Base-by-base conservation (phyloP, 1,139 yeast genomes). In the Pichiaceae sp. region DNA sequence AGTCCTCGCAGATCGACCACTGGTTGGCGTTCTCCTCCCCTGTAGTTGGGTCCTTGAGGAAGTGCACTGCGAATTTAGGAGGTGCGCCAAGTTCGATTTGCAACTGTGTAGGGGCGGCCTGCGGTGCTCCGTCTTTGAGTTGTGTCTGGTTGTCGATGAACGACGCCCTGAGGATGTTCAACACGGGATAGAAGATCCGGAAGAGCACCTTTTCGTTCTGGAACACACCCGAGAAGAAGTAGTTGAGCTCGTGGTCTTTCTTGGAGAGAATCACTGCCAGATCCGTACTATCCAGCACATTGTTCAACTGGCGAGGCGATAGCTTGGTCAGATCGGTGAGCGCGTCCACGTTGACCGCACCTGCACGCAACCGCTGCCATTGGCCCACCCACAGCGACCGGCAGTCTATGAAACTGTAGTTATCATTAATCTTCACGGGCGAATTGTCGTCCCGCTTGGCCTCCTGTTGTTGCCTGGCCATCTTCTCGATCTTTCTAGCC, bases 1-100 rank as follows among this genome's bases (percentile, higher is more conserved):
- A 82, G 57, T 82, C 93, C 42, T 81, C 91, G 57, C 91, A 81
- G 20, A 80, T 76, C 2, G 83, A 76, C 93, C 93, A 82, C 50
- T 79, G 86, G 53, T 81, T 80, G 29, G 71, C 59, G 43, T 66
- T 64, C 32, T 72, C 63, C 37, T 54, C 55, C 4, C 58, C 58
- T 4, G 60, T 51, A 4, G 44, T 42, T 20, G 64, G 62, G 9
- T 75, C 75, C 47, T 68, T 65, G 49, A 65, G 65, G 53, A 81
- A 81, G 50, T 76, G 79, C 1, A 82, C 91, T 1, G 87, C 82
- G 57, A 82, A 82, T 49, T 77, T 78, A 12, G 93, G 93, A 28
- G 81, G 72, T 42, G 74, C 73, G 3, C 49, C 36, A 30, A 55
- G 42, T 32, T 55, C 57, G 17, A 56, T 39, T 33, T 54, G 53